Evolutionary conservation across 179 eudicot genomes (phyloP), one percentile per base, ranked within the genome.

Genomic region (Drosera spatulata): DNA sequence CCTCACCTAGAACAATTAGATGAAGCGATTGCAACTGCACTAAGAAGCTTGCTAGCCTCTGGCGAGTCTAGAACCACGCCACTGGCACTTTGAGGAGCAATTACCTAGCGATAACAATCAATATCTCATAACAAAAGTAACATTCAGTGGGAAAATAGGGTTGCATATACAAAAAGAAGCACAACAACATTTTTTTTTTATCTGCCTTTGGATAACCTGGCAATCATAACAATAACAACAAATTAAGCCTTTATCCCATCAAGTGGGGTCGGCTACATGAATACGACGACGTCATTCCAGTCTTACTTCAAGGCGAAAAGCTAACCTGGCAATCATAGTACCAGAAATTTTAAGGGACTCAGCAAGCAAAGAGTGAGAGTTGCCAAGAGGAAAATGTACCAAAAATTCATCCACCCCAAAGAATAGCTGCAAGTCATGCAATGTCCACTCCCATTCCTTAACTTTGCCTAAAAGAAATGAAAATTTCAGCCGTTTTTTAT

Each of bases 21-120:
- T 62, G 82, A 77, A 68, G 99, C 99, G 78, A 93, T 93, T 59
- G 99, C 97, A 61, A 93, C 90, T 41, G 99, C 95, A 75, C 99
- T 89, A 50, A 93, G 79, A 71, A 93, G 97, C 75, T 93, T 93
- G 90, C 99, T 84, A 63, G 95, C 93, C 82, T 93, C 97, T 40
- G 99, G 99, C 44, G 99, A 78, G 72, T 93, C 96, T 65, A 86
- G 80, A 64, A 93, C 81, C 56, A 93, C 99, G 41, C 99, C 86
- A 22, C 94, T 93, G 56, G 87, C 95, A 81, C 99, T 89, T 72
- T 79, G 88, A 14, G 99, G 97, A 59, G 97, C 85, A 72, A 93
- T 86, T 61, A 89, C 81, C 99, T 89, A 69, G 53, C 11, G 46
- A 53, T 63, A 45, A 9, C 61, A 4, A 1, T 42, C 14, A 22